Percentiles rank a stretch among this genome's conserved stretches.
Evolutionary conservation across 2,329 filamentous ascomycete genomes (phyloP).

Genomic region (Paraphoma sp.): DNA sequence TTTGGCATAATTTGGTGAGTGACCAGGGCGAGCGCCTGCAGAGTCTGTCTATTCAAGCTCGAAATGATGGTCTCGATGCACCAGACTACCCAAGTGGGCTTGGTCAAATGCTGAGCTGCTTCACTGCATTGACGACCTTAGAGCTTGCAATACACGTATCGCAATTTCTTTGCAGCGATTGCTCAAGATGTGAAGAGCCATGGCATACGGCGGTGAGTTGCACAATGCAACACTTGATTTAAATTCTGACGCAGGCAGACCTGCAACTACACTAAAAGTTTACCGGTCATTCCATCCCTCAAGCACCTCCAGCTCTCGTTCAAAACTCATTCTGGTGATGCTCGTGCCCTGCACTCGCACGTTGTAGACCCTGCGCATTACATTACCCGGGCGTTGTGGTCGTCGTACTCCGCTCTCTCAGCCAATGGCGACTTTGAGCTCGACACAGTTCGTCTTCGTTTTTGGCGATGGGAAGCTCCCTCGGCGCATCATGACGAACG

Average conservation of each 20-base stretch:
- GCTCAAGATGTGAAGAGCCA: constrained; percentile 1
- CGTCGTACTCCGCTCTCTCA: neutral
- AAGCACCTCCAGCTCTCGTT: neutral
- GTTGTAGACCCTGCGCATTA: neutral
- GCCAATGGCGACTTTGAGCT: neutral
- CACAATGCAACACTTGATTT: neutral
- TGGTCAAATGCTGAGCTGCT: neutral
- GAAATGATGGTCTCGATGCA: neutral
- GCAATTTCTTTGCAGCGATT: neutral
- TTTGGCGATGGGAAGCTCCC: constrained; percentile 16
- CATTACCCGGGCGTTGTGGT: neutral
- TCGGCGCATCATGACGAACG: neutral
- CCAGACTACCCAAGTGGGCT: neutral
- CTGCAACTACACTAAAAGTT: neutral
- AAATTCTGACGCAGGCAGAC: neutral
- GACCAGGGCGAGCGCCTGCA: constrained; percentile 2
- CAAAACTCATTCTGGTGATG: neutral
- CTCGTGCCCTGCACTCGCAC: neutral
- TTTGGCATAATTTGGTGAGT: constrained; percentile 1
- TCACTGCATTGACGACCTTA: neutral
- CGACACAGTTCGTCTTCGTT: constrained; percentile 2
- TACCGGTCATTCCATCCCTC: neutral
- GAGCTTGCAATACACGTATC: neutral
- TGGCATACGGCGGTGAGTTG: neutral
- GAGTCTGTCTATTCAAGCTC: neutral